These are phyloP conservation scores for Leucosporidium scottii DNA, from an alignment of 768 basidiomycete genomes.

Conservation along the genomic window DNA sequence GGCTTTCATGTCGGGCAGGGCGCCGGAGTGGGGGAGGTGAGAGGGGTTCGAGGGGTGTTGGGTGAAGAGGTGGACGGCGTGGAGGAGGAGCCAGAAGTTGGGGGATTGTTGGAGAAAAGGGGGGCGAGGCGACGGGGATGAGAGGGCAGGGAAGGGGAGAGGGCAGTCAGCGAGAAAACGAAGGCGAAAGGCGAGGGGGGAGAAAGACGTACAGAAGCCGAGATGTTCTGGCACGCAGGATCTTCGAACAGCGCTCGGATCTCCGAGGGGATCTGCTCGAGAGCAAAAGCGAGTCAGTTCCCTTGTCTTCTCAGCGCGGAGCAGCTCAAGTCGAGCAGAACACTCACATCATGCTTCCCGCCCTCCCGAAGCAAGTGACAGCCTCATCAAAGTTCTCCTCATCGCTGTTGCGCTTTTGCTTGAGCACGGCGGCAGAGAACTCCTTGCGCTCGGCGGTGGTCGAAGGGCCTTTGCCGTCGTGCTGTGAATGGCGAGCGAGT, in stretches of 20 bases:
- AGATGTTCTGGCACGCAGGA: slow-evolving; percentile 48
- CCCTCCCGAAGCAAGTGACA: slow-evolving; percentile 61
- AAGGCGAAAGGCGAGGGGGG: slow-evolving; percentile 36
- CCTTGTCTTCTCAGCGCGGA: background rate
- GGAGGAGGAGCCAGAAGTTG: slow-evolving; percentile 71
- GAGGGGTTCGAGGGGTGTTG: slow-evolving; percentile 46
- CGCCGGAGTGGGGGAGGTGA: slow-evolving; percentile 66
- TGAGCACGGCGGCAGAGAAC: slow-evolving; percentile 63
- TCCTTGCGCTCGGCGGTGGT: slow-evolving; percentile 60
- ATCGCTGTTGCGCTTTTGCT: slow-evolving; percentile 57
- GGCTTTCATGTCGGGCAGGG: slow-evolving; percentile 94
- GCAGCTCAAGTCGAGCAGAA: background rate
- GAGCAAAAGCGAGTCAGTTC: background rate
- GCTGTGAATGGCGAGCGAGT: no score
- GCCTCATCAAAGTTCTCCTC: slow-evolving; percentile 99
- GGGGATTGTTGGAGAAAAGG: slow-evolving; percentile 46
- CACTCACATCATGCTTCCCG: slow-evolving; percentile 6
- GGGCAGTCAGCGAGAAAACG: background rate
- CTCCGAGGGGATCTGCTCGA: slow-evolving; percentile 58
- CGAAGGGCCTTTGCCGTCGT: slow-evolving; percentile 56
- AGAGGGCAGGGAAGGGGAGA: background rate
- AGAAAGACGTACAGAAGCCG: slow-evolving; percentile 44
- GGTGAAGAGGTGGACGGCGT: slow-evolving; percentile 62
- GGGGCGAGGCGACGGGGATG: background rate
- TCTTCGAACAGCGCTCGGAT: slow-evolving; percentile 60